These are phyloP conservation scores for Cymbopogon citratus DNA, from an alignment of 176 grass and related monocot genomes.

Conservation along the genomic window DNA sequence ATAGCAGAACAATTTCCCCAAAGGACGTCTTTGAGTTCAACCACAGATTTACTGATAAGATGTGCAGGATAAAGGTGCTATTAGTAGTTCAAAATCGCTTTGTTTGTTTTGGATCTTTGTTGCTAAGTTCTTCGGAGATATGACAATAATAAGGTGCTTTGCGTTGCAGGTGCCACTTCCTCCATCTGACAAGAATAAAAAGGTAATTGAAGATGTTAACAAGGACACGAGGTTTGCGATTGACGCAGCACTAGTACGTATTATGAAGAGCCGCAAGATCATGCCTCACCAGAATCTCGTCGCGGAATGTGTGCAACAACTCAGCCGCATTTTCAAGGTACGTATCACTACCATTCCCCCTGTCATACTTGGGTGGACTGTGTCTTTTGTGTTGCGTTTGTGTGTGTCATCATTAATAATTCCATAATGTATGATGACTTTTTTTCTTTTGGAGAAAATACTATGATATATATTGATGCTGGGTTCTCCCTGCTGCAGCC, in stretches of 20 bases:
- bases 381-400: no score
- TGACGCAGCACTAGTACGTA: slow-evolving; percentile 82
- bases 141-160: not conserved
- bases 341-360: not conserved
- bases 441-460: not conserved
- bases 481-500: slow-evolving; percentile 37
- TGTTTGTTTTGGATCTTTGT: not conserved
- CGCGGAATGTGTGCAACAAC: slow-evolving; percentile 83
- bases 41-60: slow-evolving; percentile 77
- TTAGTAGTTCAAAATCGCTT: not conserved
- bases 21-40: slow-evolving; percentile 73
- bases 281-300: slow-evolving; percentile 73
- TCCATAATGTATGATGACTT: not conserved
- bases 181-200: slow-evolving; percentile 88
- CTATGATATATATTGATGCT: not conserved
- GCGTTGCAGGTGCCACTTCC: slow-evolving; percentile 56
- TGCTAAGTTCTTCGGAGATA: not conserved
- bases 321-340: slow-evolving; percentile 91
- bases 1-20: slow-evolving; percentile 52
- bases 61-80: slow-evolving; percentile 83
- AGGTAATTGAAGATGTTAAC: slow-evolving; percentile 87
- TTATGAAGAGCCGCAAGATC: slow-evolving; percentile 96
- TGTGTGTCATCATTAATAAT: not conserved
- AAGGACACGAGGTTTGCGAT: slow-evolving; percentile 83
- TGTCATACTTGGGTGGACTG: no score